phyloP scores from a whole-genome alignment of 768 basidiomycete genomes.

The Piloderma croceum region DNA sequence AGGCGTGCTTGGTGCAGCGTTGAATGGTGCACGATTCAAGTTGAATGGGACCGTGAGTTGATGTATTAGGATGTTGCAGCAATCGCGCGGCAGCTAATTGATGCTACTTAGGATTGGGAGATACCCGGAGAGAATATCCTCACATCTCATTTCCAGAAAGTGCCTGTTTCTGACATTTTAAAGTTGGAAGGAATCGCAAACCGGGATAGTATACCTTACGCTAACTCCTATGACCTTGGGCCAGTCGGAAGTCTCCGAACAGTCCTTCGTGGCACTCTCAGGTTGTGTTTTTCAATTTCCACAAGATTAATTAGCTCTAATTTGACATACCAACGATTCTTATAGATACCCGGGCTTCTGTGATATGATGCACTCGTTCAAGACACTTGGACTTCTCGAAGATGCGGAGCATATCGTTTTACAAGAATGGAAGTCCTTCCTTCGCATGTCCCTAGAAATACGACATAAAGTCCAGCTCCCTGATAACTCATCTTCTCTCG shows the following conservation, averaged over 20 bases:
- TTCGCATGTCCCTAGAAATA: conserved; percentile 29
- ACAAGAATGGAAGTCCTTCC: conserved; percentile 35
- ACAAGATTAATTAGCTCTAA: background rate
- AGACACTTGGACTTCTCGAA: conserved; percentile 63
- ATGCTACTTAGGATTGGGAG: conserved; percentile 32
- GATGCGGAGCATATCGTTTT: conserved; percentile 26
- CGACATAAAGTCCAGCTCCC: conserved; percentile 21
- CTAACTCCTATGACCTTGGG: conserved; percentile 55
- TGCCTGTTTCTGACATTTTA: conserved; percentile 60
- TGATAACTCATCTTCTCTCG: conserved; percentile 27
- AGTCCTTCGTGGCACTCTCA: conserved; percentile 78
- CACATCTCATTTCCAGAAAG: conserved; percentile 50
- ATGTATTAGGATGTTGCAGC: background rate
- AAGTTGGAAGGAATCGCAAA: conserved; percentile 83
- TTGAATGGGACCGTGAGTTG: conserved; percentile 48
- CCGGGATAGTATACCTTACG: conserved; percentile 72
- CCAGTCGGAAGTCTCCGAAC: conserved; percentile 43
- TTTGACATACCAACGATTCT: background rate
- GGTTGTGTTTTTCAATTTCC: conserved; percentile 35
- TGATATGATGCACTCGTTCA: conserved; percentile 66
- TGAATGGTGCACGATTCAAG: conserved; percentile 66
- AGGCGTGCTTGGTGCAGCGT: conserved; percentile 77
- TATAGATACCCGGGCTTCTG: conserved; percentile 81
- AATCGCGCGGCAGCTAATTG: background rate
- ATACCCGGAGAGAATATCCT: conserved; percentile 55